Conservation (phyloP, 345 rosid species). For the Isatis tinctoria region DNA sequence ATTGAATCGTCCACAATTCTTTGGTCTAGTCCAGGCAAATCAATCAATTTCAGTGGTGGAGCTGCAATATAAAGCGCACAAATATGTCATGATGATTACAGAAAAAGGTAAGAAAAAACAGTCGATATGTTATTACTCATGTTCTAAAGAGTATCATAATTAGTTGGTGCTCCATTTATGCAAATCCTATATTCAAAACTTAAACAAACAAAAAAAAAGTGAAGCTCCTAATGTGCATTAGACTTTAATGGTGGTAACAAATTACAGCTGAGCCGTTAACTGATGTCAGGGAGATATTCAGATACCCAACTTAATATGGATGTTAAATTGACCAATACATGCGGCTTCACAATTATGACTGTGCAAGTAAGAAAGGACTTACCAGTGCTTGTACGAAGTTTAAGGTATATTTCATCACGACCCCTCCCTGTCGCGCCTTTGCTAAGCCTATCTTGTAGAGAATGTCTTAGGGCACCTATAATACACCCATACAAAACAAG, state of each 20-base stretch:
- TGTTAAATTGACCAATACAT: neutral
- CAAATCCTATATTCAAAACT: neutral
- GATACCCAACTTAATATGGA: neutral
- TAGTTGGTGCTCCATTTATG: neutral
- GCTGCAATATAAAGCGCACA: conserved; percentile 46
- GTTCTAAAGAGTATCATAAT: neutral
- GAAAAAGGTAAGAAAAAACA: neutral
- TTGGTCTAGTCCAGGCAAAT: conserved; percentile 96
- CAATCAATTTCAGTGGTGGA: conserved; percentile 83
- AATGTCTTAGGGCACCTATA: neutral
- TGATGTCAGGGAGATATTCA: neutral
- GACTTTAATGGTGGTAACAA: neutral
- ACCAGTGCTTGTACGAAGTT: conserved; percentile 96
- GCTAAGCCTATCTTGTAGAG: conserved; percentile 29
- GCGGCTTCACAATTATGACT: neutral
- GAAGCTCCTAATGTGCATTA: neutral
- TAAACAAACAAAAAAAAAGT: neutral
- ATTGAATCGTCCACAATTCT: conserved; percentile 78
- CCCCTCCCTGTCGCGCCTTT: conserved; percentile 71
- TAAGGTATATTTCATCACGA: conserved; percentile 79
- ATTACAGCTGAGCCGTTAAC: conserved; percentile 6
- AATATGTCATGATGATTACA: conserved; percentile 11
- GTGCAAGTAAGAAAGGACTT: conserved; percentile 3
- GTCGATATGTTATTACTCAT: neutral
- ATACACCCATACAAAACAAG: neutral